Evolutionary conservation across 2,329 filamentous ascomycete genomes (phyloP).

Genomic region (Aspergillus quadrilineatus): DNA sequence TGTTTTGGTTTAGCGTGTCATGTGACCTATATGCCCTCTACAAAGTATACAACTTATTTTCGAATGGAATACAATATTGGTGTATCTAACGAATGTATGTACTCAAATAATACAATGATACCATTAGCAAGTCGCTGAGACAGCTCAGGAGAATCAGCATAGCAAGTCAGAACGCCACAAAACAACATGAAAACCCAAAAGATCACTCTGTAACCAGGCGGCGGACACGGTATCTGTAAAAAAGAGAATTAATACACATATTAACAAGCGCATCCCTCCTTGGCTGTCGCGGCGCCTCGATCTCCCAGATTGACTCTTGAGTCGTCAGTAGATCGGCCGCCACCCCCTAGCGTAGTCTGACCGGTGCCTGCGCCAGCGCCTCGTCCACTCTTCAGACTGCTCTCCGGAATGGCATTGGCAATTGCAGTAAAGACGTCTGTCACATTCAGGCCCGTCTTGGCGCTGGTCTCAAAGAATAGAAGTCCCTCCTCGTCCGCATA

Average conservation of each 20-base stretch:
- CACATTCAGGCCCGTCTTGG: conserved; percentile 93
- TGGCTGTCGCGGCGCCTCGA: conserved; percentile 69
- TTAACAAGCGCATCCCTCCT: conserved; percentile 90
- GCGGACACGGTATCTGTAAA: conserved; percentile 13
- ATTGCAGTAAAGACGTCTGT: conserved; percentile 97
- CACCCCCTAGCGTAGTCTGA: conserved; percentile 56
- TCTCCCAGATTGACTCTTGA: conserved; percentile 78
- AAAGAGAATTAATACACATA: conserved; percentile 8
- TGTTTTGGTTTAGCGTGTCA: conserved; percentile 29
- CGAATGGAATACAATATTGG: not conserved
- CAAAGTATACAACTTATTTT: not conserved
- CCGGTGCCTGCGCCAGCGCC: conserved; percentile 65
- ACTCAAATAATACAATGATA: conserved; percentile 15
- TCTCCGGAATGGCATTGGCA: conserved; percentile 96
- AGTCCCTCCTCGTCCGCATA: conserved; percentile 95
- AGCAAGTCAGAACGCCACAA: conserved; percentile 7
- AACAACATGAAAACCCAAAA: not conserved
- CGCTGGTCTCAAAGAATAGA: conserved; percentile 96
- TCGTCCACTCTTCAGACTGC: conserved; percentile 83
- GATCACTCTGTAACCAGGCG: conserved; percentile 15
- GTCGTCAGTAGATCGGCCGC: conserved; percentile 47
- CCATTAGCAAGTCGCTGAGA: conserved; percentile 6
- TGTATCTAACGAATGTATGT: not conserved
- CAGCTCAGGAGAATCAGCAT: not conserved
- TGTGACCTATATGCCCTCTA: conserved; percentile 31